phyloP scores from a whole-genome alignment of 2,329 filamentous ascomycete species.

The Teratosphaeria epicoccoides region DNA sequence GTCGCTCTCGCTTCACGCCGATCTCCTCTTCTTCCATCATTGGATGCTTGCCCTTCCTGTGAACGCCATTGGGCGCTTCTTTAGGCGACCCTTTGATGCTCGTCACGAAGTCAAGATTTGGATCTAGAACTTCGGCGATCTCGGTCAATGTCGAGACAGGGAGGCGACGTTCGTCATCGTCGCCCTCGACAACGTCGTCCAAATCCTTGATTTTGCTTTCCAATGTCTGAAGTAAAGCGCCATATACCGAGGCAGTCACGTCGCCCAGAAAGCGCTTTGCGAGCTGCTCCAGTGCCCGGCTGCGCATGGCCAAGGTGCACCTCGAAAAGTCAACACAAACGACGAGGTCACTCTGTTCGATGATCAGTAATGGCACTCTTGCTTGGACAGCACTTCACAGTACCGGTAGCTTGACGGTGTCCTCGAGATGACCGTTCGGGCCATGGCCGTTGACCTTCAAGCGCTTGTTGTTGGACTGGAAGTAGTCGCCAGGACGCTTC shows the following conservation, averaged over 20 bases:
- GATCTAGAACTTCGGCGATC: slow-evolving; percentile 32
- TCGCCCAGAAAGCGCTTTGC: slow-evolving; percentile 60
- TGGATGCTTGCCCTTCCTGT: slow-evolving; percentile 17
- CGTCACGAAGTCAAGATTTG: slow-evolving; percentile 29
- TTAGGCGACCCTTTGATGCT: slow-evolving; percentile 17
- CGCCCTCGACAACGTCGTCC: slow-evolving; percentile 9
- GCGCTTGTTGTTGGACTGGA: slow-evolving; percentile 19
- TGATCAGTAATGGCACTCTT: slow-evolving; percentile 15
- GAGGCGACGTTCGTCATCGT: slow-evolving; percentile 21
- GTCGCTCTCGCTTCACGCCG: slow-evolving; percentile 20
- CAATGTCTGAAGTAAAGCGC: slow-evolving; percentile 57
- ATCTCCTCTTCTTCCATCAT: slow-evolving; percentile 12
- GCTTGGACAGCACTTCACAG: slow-evolving; percentile 14
- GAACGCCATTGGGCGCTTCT: slow-evolving; percentile 12
- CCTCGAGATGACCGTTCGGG: slow-evolving; percentile 22
- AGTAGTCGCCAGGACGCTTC: slow-evolving; percentile 14
- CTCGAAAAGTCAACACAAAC: slow-evolving; percentile 78
- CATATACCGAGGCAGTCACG: slow-evolving; percentile 69
- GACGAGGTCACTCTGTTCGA: slow-evolving; percentile 55
- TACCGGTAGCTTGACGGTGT: slow-evolving; percentile 27
- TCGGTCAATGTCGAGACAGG: slow-evolving; percentile 32
- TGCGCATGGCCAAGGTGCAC: slow-evolving; percentile 71
- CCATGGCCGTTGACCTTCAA: slow-evolving; percentile 22
- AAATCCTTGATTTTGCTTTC: slow-evolving; percentile 49
- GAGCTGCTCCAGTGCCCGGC: slow-evolving; percentile 62